Evolutionary conservation across 2,329 filamentous ascomycete species (phyloP), one percentile per base, ranked within the genome.

Genomic region (Coleophoma crateriformis): DNA sequence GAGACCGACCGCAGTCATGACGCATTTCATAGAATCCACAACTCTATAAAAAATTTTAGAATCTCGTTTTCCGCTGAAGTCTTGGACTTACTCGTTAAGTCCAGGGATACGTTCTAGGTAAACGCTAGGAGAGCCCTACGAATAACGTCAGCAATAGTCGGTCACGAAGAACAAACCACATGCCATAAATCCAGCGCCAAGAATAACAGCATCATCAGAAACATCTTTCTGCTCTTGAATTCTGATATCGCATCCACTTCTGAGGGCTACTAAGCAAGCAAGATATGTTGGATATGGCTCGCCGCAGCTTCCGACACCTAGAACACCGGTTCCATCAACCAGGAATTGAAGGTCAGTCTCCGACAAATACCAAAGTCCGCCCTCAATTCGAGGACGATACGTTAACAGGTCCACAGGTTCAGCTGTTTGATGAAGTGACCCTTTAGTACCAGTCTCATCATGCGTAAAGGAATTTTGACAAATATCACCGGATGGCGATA

Each of bases 291-390:
- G 61, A 52, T 71, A 71, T 11, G 70, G 64, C 37, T 69, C 65
- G 3, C 80, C 79, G 17, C 81, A 80, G 6, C 81, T 80, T 17
- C 80, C 81, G 0, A 78, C 81, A 2, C 79, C 81, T 0, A 85
- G 70, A 46, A 85, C 77, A 53, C 82, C 82, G 58, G 79, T 81
- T 1, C 81, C 81, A 7, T 71, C 76, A 1, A 76, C 65, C 33
- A 84, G 76, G 68, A 76, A 84, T 32, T 68, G 63, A 4, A 84
- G 66, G 58, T 84, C 81, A 0, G 75, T 77, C 57, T 83, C 78
- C 11, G 70, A 77, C 37, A 84, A 63, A 49, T 74, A 73, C 81
- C 81, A 84, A 14, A 73, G 61, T 10, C 78, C 71, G n/a, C 72
- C 67, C 35, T 64, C 66, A 1, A 79, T 72, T 0, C 68, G 69